phyloP scores from a whole-genome alignment of 2,329 filamentous ascomycete genomes.

The Scedosporium minutisporum region DNA sequence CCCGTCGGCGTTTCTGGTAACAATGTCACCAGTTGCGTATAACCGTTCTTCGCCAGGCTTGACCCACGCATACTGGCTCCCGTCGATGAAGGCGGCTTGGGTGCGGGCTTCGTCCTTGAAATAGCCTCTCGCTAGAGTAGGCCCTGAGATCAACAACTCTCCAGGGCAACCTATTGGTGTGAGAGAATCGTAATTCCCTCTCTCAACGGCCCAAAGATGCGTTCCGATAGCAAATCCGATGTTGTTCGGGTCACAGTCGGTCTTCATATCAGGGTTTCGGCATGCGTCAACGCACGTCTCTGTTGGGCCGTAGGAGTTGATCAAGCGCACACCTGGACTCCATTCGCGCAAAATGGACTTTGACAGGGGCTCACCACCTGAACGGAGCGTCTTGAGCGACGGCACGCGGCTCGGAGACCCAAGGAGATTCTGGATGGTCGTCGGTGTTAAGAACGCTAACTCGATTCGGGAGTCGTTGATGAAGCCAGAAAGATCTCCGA shows the following conservation, averaged over 20 bases:
- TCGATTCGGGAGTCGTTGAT: slow-evolving; percentile 5
- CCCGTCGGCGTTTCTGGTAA: too few species aligned
- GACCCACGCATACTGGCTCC: too few species aligned
- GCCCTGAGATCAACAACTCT: too few species aligned
- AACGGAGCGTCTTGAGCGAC: slow-evolving; percentile 5
- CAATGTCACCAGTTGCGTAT: too few species aligned
- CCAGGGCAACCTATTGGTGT: too few species aligned
- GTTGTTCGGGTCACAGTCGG: too few species aligned
- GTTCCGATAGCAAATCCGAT: not conserved
- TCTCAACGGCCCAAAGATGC: slow-evolving; percentile 12
- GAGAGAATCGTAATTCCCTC: too few species aligned
- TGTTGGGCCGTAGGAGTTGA: not conserved
- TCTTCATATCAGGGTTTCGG: too few species aligned
- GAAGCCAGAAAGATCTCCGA: slow-evolving; percentile 13
- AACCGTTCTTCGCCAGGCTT: too few species aligned
- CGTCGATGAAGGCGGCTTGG: too few species aligned
- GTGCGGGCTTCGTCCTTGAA: too few species aligned
- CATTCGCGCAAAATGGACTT: not conserved
- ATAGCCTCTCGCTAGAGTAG: too few species aligned
- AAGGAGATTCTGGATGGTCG: slow-evolving; percentile 7
- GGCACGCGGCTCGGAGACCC: slow-evolving; percentile 5
- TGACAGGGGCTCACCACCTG: slow-evolving; percentile 11
- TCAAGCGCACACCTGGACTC: slow-evolving; percentile 12
- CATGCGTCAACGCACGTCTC: not conserved
- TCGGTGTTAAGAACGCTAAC: slow-evolving; percentile 8